phyloP scores from a whole-genome alignment of 1,284 basidiomycete genomes.

The Ustilago bromivora region DNA sequence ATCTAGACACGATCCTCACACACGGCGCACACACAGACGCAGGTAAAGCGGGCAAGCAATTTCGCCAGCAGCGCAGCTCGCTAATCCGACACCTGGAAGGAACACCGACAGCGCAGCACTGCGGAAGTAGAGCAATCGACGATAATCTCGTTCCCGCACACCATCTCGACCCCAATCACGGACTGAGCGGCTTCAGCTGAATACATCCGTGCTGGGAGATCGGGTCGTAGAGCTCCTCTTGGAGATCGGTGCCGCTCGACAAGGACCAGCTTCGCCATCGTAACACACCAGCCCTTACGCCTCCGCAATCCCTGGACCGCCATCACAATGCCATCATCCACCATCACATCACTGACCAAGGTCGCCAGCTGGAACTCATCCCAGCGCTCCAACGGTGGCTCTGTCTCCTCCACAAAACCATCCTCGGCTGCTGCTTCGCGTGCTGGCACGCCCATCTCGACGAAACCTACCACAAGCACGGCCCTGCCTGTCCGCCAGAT shows the following conservation, averaged over 20 bases:
- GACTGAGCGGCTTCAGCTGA: background rate
- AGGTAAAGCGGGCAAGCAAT: background rate
- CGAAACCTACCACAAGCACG: constrained; percentile 4
- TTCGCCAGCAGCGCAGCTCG: no score
- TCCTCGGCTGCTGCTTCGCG: constrained; percentile 35
- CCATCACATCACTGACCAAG: constrained; percentile 31
- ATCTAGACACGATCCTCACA: background rate
- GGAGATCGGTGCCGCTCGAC: no score
- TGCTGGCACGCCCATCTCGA: constrained; percentile 28
- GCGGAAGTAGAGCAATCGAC: background rate
- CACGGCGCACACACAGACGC: background rate
- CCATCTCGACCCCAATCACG: background rate
- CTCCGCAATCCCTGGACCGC: background rate
- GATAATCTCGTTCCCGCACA: background rate
- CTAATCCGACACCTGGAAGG: background rate
- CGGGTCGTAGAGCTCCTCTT: background rate
- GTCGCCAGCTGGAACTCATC: constrained; percentile 22
- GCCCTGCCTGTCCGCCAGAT: constrained; percentile 19
- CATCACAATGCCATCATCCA: constrained; percentile 32
- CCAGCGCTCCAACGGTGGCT: constrained; percentile 36
- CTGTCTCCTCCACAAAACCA: constrained; percentile 38
- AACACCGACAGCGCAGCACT: background rate
- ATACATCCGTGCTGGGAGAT: background rate
- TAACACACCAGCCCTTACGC: background rate
- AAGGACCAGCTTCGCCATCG: no score